Evolutionary conservation across 495 filamentous ascomycete species (phyloP), one percentile per base, ranked within the genome.

Genomic region (Aspergillus diversus): DNA sequence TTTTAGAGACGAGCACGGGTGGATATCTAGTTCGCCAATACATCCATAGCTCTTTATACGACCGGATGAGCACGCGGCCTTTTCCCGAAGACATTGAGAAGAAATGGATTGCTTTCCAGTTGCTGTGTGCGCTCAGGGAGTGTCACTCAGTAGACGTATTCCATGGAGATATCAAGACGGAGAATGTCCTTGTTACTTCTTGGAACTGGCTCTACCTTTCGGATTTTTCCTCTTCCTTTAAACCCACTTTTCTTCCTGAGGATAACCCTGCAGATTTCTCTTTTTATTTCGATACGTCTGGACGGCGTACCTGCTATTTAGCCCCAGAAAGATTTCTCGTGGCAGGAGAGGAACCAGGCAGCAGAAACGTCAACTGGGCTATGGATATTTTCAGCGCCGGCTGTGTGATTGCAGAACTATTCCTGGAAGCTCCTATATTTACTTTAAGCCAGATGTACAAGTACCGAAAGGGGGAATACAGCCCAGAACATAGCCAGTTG

Each of bases 141-240:
- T 97, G 92, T 67, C 96, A 99, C 75, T 81, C 89, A 47, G 83
- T 90, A n/a, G 90, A 93, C 62, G 82, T 98, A 55, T 97, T 91
- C 73, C 96, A 99, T 73, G 96, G 96, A 39, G 96, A 99, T 72
- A 97, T 99, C 77, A 99, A 99, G 77, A 92, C 95, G 0, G 94
- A 98, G 75, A 99, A 98, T 68, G 86, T 92, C 33, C 81, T 99
- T 54, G 93, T 98, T 47, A 99, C 96, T 1, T 97, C 96, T 32
- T 99, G 96, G 96, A 97, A 98, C 77, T 99, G 96, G 96, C 87
- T 99, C 13, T 98, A 97, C 73, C 85, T 99, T 11, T 86, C 93
- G 4, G 96, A 99, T 72, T 99, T 97, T 73, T 96, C 95, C 21
- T 90, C 92, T 5, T 90, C 91, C 2, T 98, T 96, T 80, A 99